Evolutionary conservation across 1,139 yeast genomes (phyloP), one percentile per base, ranked within the genome.

Genomic region (Scheffersomyces quercinus): DNA sequence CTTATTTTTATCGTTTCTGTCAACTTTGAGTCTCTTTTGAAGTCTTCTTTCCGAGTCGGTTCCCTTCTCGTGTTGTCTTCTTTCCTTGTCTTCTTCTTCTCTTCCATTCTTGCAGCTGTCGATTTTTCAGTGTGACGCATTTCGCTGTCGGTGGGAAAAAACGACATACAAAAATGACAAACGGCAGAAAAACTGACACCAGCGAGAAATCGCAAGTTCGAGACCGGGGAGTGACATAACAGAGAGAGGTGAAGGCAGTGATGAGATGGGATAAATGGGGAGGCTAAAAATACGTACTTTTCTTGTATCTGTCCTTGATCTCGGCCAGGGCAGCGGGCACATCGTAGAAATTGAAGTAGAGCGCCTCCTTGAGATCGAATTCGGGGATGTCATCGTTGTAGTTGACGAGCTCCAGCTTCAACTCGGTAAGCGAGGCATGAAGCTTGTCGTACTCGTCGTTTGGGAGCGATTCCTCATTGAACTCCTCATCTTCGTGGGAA

Each of bases 331-430:
- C 62, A n/a, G 75, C 73, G 3, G 74, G 79, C 6, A 82, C 54
- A 39, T 81, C 83, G 56, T 79, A 79, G 58, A 83, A 82, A 54
- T 81, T 79, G 53, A 70, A 72, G 73, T 83, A 83, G 11, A 87
- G 68, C 0, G 83, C 70, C 49, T 83, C 86, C 52, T 82, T 79
- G 47, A 86, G 64, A 38, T 76, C 80, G 10, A 67, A 55, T 26
- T 82, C 86, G 5, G 73, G 68, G 41, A 82, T 72, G 7, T 70
- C 72, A n/a, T 68, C 65, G 47, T 71, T 70, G 54, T 73, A 77
- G 14, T 62, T 61, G 20, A 52, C 57, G 36, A 78, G 53, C 44
- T 59, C 54, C 29, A 55, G 44, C 52, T 73, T 73, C 20, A 79
- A 59, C 20, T 50, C 40, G 1, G 84, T 82, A 29, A 79, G 61